phyloP scores from a whole-genome alignment of 78 protist species.

The Pigoraptor vietnamica region DNA sequence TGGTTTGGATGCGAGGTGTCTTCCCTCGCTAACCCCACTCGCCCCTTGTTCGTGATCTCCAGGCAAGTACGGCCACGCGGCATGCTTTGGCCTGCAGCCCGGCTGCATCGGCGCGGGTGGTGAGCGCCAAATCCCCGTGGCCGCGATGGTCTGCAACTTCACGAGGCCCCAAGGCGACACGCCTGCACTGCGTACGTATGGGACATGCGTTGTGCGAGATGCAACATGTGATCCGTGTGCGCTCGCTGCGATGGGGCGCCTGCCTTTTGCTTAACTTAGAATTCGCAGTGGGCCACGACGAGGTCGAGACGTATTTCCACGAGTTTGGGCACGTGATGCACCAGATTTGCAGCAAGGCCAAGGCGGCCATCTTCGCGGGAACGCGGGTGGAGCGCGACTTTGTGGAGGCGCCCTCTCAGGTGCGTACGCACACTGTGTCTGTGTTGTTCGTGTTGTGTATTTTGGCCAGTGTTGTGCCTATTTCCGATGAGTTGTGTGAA shows the following conservation, averaged over 20 bases:
- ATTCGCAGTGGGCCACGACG: conserved; percentile 8
- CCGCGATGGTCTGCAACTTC: conserved; percentile 41
- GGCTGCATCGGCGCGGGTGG: conserved; percentile 4
- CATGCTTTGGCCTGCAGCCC: conserved; percentile 31
- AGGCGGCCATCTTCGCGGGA: conserved; percentile 36
- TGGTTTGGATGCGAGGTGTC: no score
- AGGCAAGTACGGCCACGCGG: conserved; percentile 60
- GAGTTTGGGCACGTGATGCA: conserved; percentile 59
- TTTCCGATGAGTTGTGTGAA: no score
- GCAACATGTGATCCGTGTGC: no score
- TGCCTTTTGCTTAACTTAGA: no score
- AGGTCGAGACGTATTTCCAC: conserved; percentile 62
- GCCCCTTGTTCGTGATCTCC: no score
- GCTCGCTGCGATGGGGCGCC: no score
- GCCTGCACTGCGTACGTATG: conserved; percentile 34
- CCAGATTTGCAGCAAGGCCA: conserved; percentile 10
- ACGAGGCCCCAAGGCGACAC: not conserved
- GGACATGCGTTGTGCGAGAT: no score
- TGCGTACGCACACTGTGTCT: no score
- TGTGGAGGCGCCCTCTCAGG: conserved; percentile 38
- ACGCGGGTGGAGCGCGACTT: conserved; percentile 65
- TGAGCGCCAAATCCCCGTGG: conserved; percentile 12
- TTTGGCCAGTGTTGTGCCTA: no score
- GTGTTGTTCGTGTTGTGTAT: no score
- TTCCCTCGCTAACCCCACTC: no score